phyloP scores from a whole-genome alignment of 495 filamentous ascomycete genomes.

The Clavariopsis aquatica region DNA sequence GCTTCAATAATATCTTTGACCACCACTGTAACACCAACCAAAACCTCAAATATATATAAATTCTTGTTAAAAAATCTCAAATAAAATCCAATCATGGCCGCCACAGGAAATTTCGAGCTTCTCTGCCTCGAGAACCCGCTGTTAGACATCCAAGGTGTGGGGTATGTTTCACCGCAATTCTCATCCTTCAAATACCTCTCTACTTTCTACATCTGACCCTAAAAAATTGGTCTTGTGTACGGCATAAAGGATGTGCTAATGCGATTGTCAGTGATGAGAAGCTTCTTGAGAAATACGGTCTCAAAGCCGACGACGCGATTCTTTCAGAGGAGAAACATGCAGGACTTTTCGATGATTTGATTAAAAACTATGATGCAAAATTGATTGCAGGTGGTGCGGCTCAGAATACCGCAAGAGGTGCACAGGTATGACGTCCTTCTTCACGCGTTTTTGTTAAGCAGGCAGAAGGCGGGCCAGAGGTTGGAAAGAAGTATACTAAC shows the following conservation, averaged over 20 bases:
- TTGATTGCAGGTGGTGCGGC: slow-evolving; percentile 95
- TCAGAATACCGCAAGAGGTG: slow-evolving; percentile 96
- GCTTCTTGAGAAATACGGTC: slow-evolving; percentile 84
- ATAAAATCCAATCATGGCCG: background rate
- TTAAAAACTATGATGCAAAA: slow-evolving; percentile 83
- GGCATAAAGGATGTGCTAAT: background rate
- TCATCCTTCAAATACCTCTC: background rate
- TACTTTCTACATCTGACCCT: background rate
- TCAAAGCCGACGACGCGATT: slow-evolving; percentile 97
- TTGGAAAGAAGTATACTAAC: background rate
- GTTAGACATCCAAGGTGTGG: slow-evolving; percentile 91
- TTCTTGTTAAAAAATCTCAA: no score
- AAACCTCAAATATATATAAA: no score
- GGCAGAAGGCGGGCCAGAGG: background rate
- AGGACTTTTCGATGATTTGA: slow-evolving; percentile 85
- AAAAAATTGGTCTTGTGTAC: background rate
- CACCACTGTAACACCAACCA: no score
- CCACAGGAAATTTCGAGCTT: slow-evolving; percentile 71
- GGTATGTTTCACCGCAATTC: slow-evolving; percentile 47
- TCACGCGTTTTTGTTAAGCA: background rate
- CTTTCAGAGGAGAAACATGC: slow-evolving; percentile 90
- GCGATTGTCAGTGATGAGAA: slow-evolving; percentile 60
- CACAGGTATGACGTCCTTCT: slow-evolving; percentile 56
- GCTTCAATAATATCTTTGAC: background rate
- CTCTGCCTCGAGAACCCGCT: slow-evolving; percentile 95